These are phyloP conservation scores for Arthrobotrys conoides DNA, from an alignment of 2,329 filamentous ascomycete species.

Conservation along the genomic window DNA sequence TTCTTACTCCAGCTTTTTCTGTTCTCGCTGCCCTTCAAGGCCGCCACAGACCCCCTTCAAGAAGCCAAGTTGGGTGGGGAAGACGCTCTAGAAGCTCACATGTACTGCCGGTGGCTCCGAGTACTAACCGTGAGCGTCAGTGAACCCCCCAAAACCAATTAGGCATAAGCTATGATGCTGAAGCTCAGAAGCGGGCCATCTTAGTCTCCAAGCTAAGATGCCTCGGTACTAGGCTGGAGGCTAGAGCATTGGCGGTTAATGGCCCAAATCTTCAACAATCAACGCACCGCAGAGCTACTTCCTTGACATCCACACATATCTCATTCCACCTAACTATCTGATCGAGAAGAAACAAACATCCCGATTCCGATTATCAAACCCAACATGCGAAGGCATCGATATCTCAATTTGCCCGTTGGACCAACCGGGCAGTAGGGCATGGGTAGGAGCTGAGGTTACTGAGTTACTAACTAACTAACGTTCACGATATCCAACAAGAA, in stretches of 20 bases:
- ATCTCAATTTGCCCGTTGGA: neutral
- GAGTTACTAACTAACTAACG: no score
- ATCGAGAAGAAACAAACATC: conserved; percentile 26
- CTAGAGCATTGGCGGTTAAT: conserved; percentile 16
- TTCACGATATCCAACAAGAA: conserved; percentile 8
- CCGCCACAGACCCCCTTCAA: conserved; percentile 15
- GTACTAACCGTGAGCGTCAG: conserved; percentile 34
- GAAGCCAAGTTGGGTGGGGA: conserved; percentile 15
- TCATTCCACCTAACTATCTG: conserved; percentile 28
- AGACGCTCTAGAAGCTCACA: conserved; percentile 28
- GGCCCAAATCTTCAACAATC: conserved; percentile 28
- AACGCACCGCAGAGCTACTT: conserved; percentile 7
- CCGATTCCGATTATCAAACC: neutral
- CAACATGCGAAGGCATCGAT: conserved; percentile 7
- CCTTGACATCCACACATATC: neutral
- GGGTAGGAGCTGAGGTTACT: neutral
- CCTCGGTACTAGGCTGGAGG: conserved; percentile 15
- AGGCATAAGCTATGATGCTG: conserved; percentile 23
- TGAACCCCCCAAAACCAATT: conserved; percentile 13
- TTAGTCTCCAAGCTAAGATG: conserved; percentile 17
- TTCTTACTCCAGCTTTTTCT: conserved; percentile 22
- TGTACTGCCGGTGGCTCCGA: conserved; percentile 37
- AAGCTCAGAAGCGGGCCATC: conserved; percentile 16
- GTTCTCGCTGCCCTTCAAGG: conserved; percentile 1
- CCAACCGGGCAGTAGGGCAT: conserved; percentile 10